Evolutionary conservation across 2,329 filamentous ascomycete species (phyloP), one percentile per base, ranked within the genome.

Genomic region (Hymenoscyphus repandus): DNA sequence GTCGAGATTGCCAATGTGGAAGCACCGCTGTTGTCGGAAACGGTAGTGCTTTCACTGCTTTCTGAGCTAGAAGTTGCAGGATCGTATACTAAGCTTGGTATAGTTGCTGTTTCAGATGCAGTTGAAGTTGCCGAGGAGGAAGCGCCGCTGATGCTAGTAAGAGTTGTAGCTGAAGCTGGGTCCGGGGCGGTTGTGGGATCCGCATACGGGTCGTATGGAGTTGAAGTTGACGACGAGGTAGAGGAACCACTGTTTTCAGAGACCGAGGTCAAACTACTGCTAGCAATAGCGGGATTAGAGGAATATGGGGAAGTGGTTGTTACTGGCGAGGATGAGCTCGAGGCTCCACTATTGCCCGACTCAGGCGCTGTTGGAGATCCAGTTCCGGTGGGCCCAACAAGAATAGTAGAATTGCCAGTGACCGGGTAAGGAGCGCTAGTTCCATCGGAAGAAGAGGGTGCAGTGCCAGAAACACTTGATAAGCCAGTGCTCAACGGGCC

Each of bases 341-440:
- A 41, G 2, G 12, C 20, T 6, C 18, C 42, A 20, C 46, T 34
- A 45, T 41, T 47, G 18, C 12, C 32, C 7, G 22, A 20, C 15
- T 31, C 20, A n/a, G 45, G 31, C 3, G 34, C 27, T 22, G 36
- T 15, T n/a, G 39, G 12, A 30, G 11, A 27, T 1, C 48, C 48
- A 36, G 53, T 41, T 1, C 12, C 32, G 3, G 53, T 56, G 2
- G 53, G 53, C 15, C 41, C 34, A 13, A 37, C 20, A 11, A 18
- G 15, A 33, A 9, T 17, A 3, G 42, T 48, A 11, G 41, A 34
- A 1, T 43, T 44, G 33, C 48, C 34, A 13, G 13, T 27, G 34
- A 49, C 45, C 40, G 55, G 55, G 39, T 57, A 58, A 38, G 50
- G 45, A 9, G 42, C 37, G 20, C 42, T 36, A 5, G 34, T 33